Evolutionary conservation across 176 grass and related monocot species (phyloP), one percentile per base, ranked within the genome.

Genomic region (Secale cereale): DNA sequence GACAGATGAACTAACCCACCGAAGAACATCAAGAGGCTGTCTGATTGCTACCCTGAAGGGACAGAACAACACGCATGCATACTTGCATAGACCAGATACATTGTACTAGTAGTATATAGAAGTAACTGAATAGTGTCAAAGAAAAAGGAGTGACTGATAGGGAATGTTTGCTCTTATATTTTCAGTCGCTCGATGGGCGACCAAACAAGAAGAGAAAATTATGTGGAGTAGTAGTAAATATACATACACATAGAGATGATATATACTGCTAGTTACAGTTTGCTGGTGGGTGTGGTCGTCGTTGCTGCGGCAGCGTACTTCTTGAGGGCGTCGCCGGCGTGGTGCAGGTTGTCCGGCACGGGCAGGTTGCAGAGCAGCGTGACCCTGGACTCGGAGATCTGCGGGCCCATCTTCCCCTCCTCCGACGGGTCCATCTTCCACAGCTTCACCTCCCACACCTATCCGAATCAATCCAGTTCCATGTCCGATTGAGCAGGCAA

Each of bases 401-500:
- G 75, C 45, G 45, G 26, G 1, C 59, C 80, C 74, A 86, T 84
- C 48, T 90, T 28, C 59, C 23, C 59, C 82, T 29, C 5, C 62
- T 65, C 17, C 29, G 54, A 59, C 2, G 79, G 22, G 39, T 87
- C 76, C 78, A 80, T 26, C 86, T 88, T 97, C 89, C 87, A 92
- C 7, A 97, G 65, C 62, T 90, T 89, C 57, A 97, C 91, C 80
- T 97, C 94, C 94, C 94, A 94, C 59, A 97, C 94, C 94, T 97
- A 64, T 8, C 52, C 52, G 22, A 56, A 50, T 17, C 41, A 43
- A 26, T 26, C 1, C 31, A 69, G 36, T 37, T 60, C n/a, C 57
- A 60, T 25, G 20, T 11, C 2, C 29, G 22, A 25, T 60, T 2
- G 56, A 59, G 7, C 56, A 59, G 16, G 45, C 14, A 48, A 6